phyloP scores from a whole-genome alignment of 805 yeast species.

The Yarrowia osloensis region DNA sequence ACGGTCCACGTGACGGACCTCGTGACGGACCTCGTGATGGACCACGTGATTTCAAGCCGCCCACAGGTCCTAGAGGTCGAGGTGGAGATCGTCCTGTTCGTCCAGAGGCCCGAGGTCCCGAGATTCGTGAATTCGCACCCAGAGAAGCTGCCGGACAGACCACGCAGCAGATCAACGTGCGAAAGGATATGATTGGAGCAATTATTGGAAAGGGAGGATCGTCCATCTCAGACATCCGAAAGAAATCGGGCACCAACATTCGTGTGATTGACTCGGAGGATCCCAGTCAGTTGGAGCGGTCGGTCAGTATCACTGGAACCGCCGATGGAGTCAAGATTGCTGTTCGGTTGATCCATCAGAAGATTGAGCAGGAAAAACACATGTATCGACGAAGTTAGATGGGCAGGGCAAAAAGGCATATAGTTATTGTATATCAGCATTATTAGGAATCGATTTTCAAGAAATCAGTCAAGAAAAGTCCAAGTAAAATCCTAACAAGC shows the following conservation, averaged over 20 bases:
- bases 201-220: constrained; percentile 87
- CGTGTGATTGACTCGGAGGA: constrained; percentile 55
- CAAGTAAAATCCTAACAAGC: neutral
- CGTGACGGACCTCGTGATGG: neutral
- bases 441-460: neutral
- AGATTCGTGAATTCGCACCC: constrained; percentile 28
- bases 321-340: constrained; percentile 39
- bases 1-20: neutral
- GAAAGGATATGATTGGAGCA: constrained; percentile 76
- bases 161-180: constrained; percentile 72
- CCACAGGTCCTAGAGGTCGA: constrained; percentile 10
- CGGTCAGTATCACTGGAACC: constrained; percentile 38
- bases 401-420: neutral
- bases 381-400: constrained; percentile 31
- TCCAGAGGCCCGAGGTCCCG: constrained; percentile 14
- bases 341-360: constrained; percentile 38
- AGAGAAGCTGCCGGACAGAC: constrained; percentile 35
- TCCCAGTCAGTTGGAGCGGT: constrained; percentile 37
- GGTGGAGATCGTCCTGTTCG: constrained; percentile 28
- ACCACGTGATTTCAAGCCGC: constrained; percentile 9
- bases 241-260: constrained; percentile 72
- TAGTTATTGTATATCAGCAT: constrained; percentile 15
- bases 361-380: constrained; percentile 39
- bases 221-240: constrained; percentile 74
- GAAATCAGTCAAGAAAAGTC: neutral